Evolutionary conservation across 345 rosid species (phyloP), one percentile per base, ranked within the genome.

Genomic region (Aquilaria sinensis): DNA sequence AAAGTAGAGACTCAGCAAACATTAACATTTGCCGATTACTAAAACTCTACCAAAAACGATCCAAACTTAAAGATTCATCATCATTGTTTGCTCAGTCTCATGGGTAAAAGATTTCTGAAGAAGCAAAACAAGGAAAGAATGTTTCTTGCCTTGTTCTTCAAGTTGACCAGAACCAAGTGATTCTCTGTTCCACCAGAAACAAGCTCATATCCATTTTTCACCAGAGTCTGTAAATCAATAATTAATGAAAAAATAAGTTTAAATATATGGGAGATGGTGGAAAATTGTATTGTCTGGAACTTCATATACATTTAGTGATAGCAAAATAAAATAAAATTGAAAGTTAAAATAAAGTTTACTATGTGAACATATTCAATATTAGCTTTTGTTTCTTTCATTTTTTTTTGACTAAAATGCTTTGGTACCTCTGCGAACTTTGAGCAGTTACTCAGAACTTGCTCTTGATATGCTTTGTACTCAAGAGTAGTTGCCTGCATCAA

Each of bases 121-220:
- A 46, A 64, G 23, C 45, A 51, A 45, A 57, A 62, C 13, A 60
- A 41, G 69, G 31, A 51, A 51, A 56, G 60, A 50, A 56, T 5
- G 15, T 68, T 48, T 57, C 63, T 71, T 67, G 90, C 99, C 96
- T 90, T 94, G 77, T 57, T 75, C 81, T 90, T 94, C 73, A 94
- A 77, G 72, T 94, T 94, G 75, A 94, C 99, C 84, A 94, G 77
- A 70, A 94, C 99, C 70, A 94, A 61, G 75, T 94, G 99, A 83
- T 90, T 94, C 58, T 94, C 99, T 13, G 99, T 94, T 66, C 97
- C 99, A 56, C 99, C 96, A 70, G 99, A 94, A 65, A 94, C 97
- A 68, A 94, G 87, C 16, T 90, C 96, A 70, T 90, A 90, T 13
- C 99, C 97, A 30, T 29, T 66, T 80, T 66, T 62, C 45, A 57